Conservation (phyloP, 163 green algal species). For the Scenedesmus sp. region DNA sequence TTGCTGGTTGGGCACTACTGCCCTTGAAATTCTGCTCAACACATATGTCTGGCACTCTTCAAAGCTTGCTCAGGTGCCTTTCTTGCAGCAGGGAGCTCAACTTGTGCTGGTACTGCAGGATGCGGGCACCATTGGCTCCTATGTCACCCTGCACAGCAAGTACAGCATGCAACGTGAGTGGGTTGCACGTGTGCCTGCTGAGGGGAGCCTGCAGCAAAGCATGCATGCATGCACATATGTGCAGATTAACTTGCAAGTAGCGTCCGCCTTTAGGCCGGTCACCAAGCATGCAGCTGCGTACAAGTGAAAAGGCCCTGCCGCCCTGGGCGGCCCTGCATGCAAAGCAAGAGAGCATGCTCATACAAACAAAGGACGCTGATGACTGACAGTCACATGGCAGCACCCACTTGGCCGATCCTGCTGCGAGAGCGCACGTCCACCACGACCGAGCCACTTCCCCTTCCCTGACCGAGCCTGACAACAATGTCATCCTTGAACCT, state of each 20-base stretch:
- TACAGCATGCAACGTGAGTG: background rate
- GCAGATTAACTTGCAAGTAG: no score
- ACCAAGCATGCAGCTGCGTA: no score
- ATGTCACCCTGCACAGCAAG: background rate
- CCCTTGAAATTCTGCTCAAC: background rate
- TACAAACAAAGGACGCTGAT: no score
- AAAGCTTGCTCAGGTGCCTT: background rate
- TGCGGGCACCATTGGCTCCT: background rate
- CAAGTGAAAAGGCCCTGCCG: no score
- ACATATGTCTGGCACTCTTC: background rate
- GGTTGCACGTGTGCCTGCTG: background rate
- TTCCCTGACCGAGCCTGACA: background rate
- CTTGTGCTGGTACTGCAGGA: constrained; percentile 1
- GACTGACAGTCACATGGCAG: background rate
- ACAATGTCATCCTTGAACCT: background rate
- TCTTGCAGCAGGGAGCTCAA: background rate
- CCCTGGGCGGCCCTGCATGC: no score
- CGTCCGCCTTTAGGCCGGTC: no score
- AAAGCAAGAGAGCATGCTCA: no score
- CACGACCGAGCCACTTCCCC: background rate
- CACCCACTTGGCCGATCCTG: background rate
- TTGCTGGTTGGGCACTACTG: background rate
- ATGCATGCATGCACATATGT: no score
- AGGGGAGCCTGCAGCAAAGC: background rate
- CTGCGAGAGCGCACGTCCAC: background rate